Conservation (phyloP, 208 protist species). For the Spongospora subterranea region DNA sequence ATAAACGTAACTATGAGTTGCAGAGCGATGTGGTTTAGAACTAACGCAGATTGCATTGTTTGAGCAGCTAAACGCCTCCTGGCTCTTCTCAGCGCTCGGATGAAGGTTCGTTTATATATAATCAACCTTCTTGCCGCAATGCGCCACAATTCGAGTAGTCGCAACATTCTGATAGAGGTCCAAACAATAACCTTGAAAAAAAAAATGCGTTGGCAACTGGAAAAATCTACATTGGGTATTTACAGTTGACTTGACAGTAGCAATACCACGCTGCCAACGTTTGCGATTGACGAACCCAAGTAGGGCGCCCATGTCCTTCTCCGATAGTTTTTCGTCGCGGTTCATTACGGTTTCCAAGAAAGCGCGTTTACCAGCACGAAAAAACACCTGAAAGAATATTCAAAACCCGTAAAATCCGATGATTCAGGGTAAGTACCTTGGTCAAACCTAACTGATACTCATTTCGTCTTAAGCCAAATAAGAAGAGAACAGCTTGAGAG, state of each 20-base stretch:
- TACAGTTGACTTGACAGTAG: slow-evolving; percentile 36
- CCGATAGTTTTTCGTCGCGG: slow-evolving; percentile 36
- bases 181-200: neutral
- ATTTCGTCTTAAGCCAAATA: slow-evolving; percentile 42
- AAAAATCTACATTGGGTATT: neutral
- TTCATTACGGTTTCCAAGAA: slow-evolving; percentile 60
- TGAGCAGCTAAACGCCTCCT: neutral
- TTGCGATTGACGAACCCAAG: slow-evolving; percentile 58
- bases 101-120: slow-evolving; percentile 25
- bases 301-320: slow-evolving; percentile 39
- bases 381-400: slow-evolving; percentile 48
- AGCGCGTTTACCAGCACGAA: slow-evolving; percentile 27
- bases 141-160: neutral
- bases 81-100: neutral
- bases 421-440: slow-evolving; percentile 18
- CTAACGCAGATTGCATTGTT: neutral
- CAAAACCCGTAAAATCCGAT: neutral
- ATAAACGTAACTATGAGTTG: too few relatives aligned
- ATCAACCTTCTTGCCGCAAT: neutral
- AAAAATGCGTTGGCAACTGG: neutral
- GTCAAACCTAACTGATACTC: slow-evolving; percentile 64
- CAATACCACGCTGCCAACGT: slow-evolving; percentile 49
- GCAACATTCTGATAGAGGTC: neutral
- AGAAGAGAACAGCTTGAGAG: slow-evolving; percentile 49
- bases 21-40: neutral